Evolutionary conservation across 208 protist genomes (phyloP).

Genomic region (Acanthamoeba royreba): DNA sequence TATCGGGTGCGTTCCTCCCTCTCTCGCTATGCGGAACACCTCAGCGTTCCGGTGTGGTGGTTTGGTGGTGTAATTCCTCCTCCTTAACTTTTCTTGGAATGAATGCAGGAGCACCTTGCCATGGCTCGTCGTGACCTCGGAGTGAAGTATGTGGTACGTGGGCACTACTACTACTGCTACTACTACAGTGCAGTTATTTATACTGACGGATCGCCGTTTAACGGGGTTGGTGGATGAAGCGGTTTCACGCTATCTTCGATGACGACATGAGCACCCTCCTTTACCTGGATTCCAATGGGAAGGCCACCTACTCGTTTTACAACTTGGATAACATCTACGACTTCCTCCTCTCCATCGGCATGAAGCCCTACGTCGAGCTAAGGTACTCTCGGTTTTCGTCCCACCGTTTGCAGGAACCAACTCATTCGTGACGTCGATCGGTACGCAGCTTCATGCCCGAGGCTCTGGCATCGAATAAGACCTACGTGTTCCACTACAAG

Average conservation of each 20-base stretch:
- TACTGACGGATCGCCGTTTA: too few relatives aligned
- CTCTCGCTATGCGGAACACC: too few relatives aligned
- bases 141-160: background rate
- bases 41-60: too few relatives aligned
- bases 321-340: constrained; percentile 59
- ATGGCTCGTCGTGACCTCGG: constrained; percentile 5
- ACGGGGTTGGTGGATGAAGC: background rate
- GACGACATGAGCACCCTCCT: constrained; percentile 56
- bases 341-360: constrained; percentile 54
- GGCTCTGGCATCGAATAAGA: constrained; percentile 29
- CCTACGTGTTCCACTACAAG: constrained; percentile 63
- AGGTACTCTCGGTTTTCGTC: too few relatives aligned
- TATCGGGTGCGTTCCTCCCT: too few relatives aligned
- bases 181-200: too few relatives aligned
- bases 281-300: background rate
- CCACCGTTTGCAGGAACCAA: too few relatives aligned
- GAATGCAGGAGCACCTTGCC: background rate
- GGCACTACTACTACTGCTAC: too few relatives aligned
- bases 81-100: too few relatives aligned
- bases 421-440: too few relatives aligned
- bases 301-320: constrained; percentile 36
- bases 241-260: constrained; percentile 68
- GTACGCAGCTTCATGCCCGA: constrained; percentile 46
- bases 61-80: too few relatives aligned
- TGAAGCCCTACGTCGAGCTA: constrained; percentile 60